Evolutionary conservation across 2,329 filamentous ascomycete genomes (phyloP), one percentile per base, ranked within the genome.

Genomic region (Penicillium decumbens): DNA sequence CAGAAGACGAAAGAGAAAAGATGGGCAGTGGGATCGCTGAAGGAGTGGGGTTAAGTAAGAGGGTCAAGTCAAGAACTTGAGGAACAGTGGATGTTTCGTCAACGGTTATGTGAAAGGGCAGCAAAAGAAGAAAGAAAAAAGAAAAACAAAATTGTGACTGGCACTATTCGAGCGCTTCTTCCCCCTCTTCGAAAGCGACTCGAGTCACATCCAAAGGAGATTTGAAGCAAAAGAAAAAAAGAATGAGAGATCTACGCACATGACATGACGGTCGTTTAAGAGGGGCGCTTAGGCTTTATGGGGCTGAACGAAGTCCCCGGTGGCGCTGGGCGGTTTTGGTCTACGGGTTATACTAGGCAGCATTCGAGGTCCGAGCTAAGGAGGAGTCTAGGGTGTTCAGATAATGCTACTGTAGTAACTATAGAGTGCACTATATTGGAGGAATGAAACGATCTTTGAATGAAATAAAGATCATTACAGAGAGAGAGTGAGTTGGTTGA

Each of bases 161-260:
- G 15, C n/a, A 37, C 33, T 37, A 20, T 37, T 9, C 33, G 33
- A 20, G 33, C 33, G 13, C 9, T 28, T 28, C 27, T 28, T n/a
- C 4, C 33, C 33, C 33, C 10, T 29, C 9, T 28, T 28, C 27
- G 27, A 28, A 9, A 9, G 27, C 9, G 27, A 28, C 27, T 20
- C 33, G n/a, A 37, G 33, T 37, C 33, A 20, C 15, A 20, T 20
- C 33, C 18, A 20, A 12, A 37, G 32, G n/a, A 35, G 15, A 37
- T 1, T 33, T 38, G 10, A 10, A 40, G 13, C 27, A 29, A 23
- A 18, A 23, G 20, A 23, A 23, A 23, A 23, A 23, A 23, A 23
- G 1, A 27, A 8, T 35, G 28, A 23, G 29, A 49, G 54, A 55
- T 59, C 50, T 50, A 58, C 50, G 42, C 57, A 60, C 57, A 59